Conservation (phyloP, 139 green algal genomes). For the Asterochloris sp. region DNA sequence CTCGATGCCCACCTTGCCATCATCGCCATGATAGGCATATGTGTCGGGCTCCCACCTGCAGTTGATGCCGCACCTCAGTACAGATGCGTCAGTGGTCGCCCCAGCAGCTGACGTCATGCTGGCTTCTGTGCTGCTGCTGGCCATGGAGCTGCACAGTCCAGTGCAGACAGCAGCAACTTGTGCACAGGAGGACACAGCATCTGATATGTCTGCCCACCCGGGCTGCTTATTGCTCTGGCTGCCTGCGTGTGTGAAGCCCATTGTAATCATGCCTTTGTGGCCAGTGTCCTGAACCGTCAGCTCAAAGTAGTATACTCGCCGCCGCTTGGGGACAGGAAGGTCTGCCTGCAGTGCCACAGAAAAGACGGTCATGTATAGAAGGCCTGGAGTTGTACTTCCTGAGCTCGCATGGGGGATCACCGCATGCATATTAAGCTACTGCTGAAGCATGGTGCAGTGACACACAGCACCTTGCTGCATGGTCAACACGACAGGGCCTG, state of each 20-base stretch:
- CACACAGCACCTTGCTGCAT: too few species aligned
- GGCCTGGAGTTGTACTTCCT: too few species aligned
- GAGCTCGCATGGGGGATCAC: too few species aligned
- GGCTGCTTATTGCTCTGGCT: conserved; percentile 80
- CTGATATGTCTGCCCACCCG: conserved; percentile 44
- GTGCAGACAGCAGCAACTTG: not conserved
- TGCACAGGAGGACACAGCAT: not conserved
- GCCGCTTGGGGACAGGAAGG: conserved; percentile 50
- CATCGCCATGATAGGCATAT: conserved; percentile 88
- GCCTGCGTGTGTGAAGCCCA: conserved; percentile 70
- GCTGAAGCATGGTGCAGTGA: too few species aligned
- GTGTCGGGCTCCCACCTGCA: conserved; percentile 72
- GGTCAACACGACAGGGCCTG: too few species aligned
- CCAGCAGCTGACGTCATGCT: too few species aligned
- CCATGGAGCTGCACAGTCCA: not conserved
- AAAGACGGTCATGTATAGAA: too few species aligned
- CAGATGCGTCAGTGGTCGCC: not conserved
- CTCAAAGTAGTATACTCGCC: conserved; percentile 84
- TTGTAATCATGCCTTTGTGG: conserved; percentile 49
- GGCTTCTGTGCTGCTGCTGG: not conserved
- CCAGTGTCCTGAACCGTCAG: conserved; percentile 62
- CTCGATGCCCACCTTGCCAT: conserved; percentile 65
- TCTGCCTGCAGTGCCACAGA: conserved; percentile 56
- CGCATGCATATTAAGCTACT: too few species aligned
- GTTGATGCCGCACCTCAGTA: not conserved